Evolutionary conservation across 306 rosid species (phyloP).

Genomic region (Corylus americana): DNA sequence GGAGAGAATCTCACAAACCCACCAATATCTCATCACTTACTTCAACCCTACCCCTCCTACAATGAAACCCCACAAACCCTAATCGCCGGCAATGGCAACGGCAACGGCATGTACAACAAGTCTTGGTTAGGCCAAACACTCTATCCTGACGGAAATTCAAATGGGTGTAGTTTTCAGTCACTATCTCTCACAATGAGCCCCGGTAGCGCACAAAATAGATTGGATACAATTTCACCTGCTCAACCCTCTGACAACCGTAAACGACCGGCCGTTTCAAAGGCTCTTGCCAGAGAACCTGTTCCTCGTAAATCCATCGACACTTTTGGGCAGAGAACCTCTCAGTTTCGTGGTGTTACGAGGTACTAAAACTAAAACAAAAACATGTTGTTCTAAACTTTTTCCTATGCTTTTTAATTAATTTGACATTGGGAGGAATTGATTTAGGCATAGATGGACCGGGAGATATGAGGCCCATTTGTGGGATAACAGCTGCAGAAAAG

Average conservation of each 20-base stretch:
- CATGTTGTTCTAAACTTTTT: too few species aligned
- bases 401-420: too few species aligned
- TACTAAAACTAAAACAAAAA: background rate
- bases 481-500: constrained; percentile 99
- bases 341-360: constrained; percentile 97
- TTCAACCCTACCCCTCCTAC: constrained; percentile 50
- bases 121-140: constrained; percentile 73
- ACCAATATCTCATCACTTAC: constrained; percentile 21
- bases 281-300: constrained; percentile 62
- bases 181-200: constrained; percentile 76
- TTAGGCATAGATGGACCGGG: constrained; percentile 99
- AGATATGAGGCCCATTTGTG: constrained; percentile 99
- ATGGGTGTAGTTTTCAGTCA: constrained; percentile 59
- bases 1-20: constrained; percentile 42
- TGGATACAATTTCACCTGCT: constrained; percentile 41
- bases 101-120: constrained; percentile 61
- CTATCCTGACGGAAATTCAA: constrained; percentile 44
- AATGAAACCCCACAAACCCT: constrained; percentile 45
- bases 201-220: constrained; percentile 38
- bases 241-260: constrained; percentile 56
- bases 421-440: background rate
- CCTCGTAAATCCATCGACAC: constrained; percentile 92
- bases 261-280: constrained; percentile 48
- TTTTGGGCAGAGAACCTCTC: constrained; percentile 97
- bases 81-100: constrained; percentile 28